Conservation (phyloP, 495 filamentous ascomycete genomes). For the Terfezia boudieri region DNA sequence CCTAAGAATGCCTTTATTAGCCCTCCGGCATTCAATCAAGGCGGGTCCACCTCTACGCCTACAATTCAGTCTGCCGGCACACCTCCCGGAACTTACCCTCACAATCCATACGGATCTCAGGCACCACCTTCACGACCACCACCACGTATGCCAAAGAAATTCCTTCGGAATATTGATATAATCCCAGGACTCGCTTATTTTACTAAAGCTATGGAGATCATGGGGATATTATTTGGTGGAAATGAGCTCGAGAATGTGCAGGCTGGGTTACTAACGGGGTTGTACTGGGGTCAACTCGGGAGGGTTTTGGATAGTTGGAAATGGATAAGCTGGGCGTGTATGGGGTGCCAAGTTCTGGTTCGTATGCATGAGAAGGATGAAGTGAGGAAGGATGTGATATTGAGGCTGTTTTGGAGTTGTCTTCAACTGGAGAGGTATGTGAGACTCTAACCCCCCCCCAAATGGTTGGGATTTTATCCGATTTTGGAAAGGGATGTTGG, state of each 20-base stretch:
- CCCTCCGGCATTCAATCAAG: conserved; percentile 4
- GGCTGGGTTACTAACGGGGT: conserved; percentile 61
- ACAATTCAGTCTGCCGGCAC: conserved; percentile 10
- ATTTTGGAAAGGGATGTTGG: not conserved
- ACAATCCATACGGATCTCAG: not conserved
- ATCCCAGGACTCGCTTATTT: conserved; percentile 82
- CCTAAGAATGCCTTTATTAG: not conserved
- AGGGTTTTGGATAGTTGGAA: conserved; percentile 75
- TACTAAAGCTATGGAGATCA: conserved; percentile 63
- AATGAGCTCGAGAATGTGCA: conserved; percentile 64
- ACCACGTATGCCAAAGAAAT: not conserved
- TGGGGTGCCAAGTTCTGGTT: conserved; percentile 54
- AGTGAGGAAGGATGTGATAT: conserved; percentile 29
- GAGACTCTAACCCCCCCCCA: not conserved
- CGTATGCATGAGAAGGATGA: conserved; percentile 11
- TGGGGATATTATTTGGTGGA: conserved; percentile 56
- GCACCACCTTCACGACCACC: not conserved
- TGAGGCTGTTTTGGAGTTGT: conserved; percentile 83
- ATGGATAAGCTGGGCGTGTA: conserved; percentile 62
- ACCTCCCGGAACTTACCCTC: conserved; percentile 8
- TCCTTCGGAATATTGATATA: conserved; percentile 49
- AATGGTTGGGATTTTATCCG: not conserved
- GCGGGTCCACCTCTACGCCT: conserved; percentile 12
- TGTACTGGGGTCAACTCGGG: conserved; percentile 73
- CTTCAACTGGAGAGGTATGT: conserved; percentile 73